phyloP scores from a whole-genome alignment of 2,329 filamentous ascomycete genomes.

The Thielaviopsis euricoi region DNA sequence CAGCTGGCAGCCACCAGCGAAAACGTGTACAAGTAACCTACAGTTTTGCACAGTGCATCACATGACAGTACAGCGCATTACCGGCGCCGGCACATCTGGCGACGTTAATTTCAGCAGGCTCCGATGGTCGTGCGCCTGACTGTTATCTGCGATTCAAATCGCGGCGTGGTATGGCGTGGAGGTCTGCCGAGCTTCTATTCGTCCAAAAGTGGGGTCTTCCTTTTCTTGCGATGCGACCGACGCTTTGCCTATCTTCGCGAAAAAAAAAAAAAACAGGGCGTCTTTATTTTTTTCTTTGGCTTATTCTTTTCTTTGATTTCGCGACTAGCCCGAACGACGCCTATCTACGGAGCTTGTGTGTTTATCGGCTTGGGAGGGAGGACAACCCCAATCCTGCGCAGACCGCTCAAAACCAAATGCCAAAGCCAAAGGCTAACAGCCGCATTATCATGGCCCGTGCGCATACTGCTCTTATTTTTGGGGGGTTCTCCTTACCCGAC shows the following conservation, averaged over 20 bases:
- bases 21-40: no score
- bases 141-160: not conserved
- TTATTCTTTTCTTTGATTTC: not conserved
- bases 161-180: conserved; percentile 2
- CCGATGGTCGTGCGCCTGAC: conserved; percentile 2
- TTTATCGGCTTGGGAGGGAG: not conserved
- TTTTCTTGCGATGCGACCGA: no score
- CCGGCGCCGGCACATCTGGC: not conserved
- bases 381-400: not conserved
- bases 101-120: not conserved
- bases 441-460: not conserved
- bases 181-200: not conserved
- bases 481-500: not conserved
- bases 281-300: not conserved
- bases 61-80: no score
- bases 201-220: conserved; percentile 5
- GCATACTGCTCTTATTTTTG: not conserved
- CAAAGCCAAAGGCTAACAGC: not conserved
- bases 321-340: no score
- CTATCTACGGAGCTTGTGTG: not conserved
- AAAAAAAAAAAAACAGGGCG: no score
- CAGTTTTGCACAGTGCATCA: no score
- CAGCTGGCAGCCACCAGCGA: not conserved
- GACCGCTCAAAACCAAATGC: not conserved
- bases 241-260: no score